Evolutionary conservation across 768 basidiomycete species (phyloP).

Genomic region (Chalciporus pseudorubinellus): DNA sequence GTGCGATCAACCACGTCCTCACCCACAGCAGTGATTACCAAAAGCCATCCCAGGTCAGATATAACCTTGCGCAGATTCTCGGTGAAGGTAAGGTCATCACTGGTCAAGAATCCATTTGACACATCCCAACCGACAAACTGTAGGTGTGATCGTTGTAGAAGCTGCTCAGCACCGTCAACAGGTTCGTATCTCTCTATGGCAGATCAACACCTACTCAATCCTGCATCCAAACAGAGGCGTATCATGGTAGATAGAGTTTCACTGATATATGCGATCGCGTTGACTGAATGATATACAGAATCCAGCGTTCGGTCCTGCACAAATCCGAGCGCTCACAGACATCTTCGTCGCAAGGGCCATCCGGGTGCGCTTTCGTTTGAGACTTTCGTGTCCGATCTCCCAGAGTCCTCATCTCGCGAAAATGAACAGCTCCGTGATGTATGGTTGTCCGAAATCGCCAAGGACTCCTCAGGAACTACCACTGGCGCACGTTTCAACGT

Average conservation of each 20-base stretch:
- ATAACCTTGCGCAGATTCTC: conserved; percentile 40
- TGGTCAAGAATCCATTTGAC: no score
- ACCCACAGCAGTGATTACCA: conserved; percentile 53
- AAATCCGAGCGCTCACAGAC: conserved; percentile 54
- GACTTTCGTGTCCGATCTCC: no score
- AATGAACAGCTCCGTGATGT: conserved; percentile 46
- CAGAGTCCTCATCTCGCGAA: no score
- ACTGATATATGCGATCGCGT: not conserved
- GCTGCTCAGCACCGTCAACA: conserved; percentile 41
- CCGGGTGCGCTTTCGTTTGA: no score
- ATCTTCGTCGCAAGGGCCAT: conserved; percentile 56
- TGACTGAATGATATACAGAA: conserved; percentile 38
- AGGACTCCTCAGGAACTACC: conserved; percentile 19
- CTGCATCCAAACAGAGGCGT: conserved; percentile 11
- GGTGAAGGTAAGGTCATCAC: conserved; percentile 31
- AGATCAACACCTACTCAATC: not conserved
- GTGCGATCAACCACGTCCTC: conserved; percentile 64
- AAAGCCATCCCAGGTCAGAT: conserved; percentile 46
- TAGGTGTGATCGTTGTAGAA: conserved; percentile 50
- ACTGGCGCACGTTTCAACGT: conserved; percentile 28
- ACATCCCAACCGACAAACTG: not conserved
- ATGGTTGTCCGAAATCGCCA: conserved; percentile 37
- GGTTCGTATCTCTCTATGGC: conserved; percentile 16
- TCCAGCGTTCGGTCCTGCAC: conserved; percentile 61
- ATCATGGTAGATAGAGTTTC: conserved; percentile 26